Conservation (phyloP, 2,329 filamentous ascomycete species). For the Colletotrichum sansevieriae region DNA sequence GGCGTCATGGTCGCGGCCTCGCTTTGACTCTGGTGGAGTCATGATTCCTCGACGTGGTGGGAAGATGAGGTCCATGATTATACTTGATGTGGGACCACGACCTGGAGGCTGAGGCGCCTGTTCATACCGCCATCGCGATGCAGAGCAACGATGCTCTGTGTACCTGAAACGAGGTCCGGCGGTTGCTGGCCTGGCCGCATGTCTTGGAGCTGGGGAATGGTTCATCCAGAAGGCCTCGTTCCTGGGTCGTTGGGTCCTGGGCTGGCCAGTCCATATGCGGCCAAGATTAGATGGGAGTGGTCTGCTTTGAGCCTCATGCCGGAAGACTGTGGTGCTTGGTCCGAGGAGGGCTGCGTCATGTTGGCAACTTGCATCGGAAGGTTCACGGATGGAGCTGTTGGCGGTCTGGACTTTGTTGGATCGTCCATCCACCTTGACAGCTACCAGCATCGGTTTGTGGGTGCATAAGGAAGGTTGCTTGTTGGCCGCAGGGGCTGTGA, state of each 20-base stretch:
- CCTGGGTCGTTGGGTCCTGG: constrained; percentile 14
- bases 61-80: not conserved
- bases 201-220: constrained; percentile 4
- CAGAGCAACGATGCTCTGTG: not conserved
- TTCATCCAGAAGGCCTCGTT: constrained; percentile 15
- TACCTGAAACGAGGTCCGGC: constrained; percentile 37
- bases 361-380: not conserved
- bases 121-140: constrained; percentile 33
- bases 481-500: constrained; percentile 29
- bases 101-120: constrained; percentile 39
- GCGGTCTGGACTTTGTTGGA: constrained; percentile 23
- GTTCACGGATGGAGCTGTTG: constrained; percentile 5
- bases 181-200: constrained; percentile 36
- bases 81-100: constrained; percentile 5
- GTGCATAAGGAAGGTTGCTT: constrained; percentile 10
- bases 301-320: constrained; percentile 21
- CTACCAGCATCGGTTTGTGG: constrained; percentile 17
- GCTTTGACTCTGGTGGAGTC: constrained; percentile 10
- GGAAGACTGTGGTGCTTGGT: not conserved
- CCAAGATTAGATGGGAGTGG: constrained; percentile 14
- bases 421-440: not conserved
- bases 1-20: constrained; percentile 3
- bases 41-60: constrained; percentile 10
- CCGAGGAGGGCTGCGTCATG: not conserved
- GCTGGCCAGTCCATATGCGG: not conserved